These are phyloP conservation scores for Lupinus albus DNA, from an alignment of 306 rosid genomes.

Conservation along the genomic window DNA sequence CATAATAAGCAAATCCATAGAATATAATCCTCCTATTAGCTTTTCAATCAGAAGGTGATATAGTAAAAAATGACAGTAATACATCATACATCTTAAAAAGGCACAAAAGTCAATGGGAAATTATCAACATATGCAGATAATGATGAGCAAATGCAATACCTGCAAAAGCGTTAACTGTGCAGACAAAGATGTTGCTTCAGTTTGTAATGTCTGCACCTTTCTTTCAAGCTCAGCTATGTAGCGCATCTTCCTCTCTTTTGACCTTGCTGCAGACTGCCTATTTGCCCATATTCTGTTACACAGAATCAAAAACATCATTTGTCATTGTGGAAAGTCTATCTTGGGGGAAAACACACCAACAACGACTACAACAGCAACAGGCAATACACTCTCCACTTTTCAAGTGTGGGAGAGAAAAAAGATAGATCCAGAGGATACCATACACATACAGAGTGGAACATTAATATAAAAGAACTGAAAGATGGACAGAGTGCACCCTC, in stretches of 20 bases:
- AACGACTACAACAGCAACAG: neutral
- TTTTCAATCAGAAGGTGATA: conserved; percentile 25
- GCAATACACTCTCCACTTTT: conserved; percentile 4
- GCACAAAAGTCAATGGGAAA: neutral
- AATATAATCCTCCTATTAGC: conserved; percentile 10
- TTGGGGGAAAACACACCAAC: too few relatives aligned
- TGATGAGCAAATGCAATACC: conserved; percentile 48
- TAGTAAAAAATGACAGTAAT: conserved; percentile 6
- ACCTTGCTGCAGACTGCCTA: conserved; percentile 97
- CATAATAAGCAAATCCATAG: conserved; percentile 27
- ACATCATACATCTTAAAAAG: neutral
- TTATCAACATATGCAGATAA: neutral
- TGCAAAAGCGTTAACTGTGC: conserved; percentile 90
- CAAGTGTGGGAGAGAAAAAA: conserved; percentile 20
- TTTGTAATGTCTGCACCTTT: conserved; percentile 92
- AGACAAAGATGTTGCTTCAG: conserved; percentile 92
- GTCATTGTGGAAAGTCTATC: conserved; percentile 17
- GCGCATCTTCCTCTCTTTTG: conserved; percentile 98
- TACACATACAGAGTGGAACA: conserved; percentile 1
- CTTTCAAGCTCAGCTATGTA: conserved; percentile 95
- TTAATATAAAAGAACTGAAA: conserved; percentile 3
- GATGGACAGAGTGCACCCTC: neutral
- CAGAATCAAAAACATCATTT: conserved; percentile 34
- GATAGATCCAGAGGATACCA: neutral
- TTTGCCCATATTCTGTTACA: conserved; percentile 93